Percentiles rank a stretch among this genome's conserved stretches.
Evolutionary conservation across 306 rosid species (phyloP).

Genomic region (Quercus suber): DNA sequence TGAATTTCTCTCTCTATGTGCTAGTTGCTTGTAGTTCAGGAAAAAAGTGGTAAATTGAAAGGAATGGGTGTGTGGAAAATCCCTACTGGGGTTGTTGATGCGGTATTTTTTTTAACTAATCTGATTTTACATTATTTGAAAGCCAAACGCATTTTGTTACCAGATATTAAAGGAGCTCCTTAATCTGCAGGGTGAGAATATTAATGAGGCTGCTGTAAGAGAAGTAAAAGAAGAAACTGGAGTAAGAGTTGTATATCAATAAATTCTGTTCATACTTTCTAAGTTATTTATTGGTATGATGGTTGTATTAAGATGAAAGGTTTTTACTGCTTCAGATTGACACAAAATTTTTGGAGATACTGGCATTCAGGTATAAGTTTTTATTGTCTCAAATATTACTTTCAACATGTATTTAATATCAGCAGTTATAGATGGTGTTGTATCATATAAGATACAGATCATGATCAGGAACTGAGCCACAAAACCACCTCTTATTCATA

Average conservation of each 20-base stretch:
- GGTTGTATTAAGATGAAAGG: not conserved
- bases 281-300: constrained; percentile 1
- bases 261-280: not conserved
- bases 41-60: constrained; percentile 47
- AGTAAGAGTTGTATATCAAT: constrained; percentile 26
- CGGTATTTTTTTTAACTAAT: constrained; percentile 25
- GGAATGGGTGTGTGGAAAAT: constrained; percentile 50
- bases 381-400: not conserved
- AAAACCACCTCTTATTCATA: not conserved
- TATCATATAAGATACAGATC: too few relatives aligned
- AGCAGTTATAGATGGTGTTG: not conserved
- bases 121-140: not conserved
- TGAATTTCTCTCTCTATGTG: not conserved
- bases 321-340: constrained; percentile 38
- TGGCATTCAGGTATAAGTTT: constrained; percentile 44
- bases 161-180: constrained; percentile 7
- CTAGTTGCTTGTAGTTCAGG: constrained; percentile 42
- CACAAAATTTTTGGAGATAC: constrained; percentile 42
- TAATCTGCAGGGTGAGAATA: constrained; percentile 47
- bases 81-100: constrained; percentile 57
- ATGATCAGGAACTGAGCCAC: too few relatives aligned
- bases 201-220: constrained; percentile 40
- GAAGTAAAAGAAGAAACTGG: constrained; percentile 69
- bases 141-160: constrained; percentile 1
- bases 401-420: not conserved